Percentiles rank a stretch among this genome's conserved stretches.
Conservation (phyloP, 345 rosid genomes). For the Carallia brachiata region DNA sequence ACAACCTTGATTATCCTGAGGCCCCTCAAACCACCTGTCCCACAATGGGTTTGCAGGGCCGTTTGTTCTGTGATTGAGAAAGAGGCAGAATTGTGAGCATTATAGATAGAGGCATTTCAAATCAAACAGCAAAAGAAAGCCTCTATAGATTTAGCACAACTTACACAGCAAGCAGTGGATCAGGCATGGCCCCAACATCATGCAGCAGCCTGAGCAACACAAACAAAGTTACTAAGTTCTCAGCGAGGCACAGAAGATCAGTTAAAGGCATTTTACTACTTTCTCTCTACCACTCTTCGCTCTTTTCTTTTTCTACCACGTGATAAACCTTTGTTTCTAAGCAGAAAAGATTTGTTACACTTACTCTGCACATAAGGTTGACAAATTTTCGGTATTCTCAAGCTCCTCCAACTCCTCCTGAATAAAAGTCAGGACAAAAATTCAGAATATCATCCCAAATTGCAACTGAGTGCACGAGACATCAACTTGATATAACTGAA, state of each 20-base stretch:
- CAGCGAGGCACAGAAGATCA: neutral
- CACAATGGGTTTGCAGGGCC: conserved; percentile 56
- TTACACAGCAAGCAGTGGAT: conserved; percentile 67
- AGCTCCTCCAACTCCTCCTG: conserved; percentile 67
- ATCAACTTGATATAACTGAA: too few species aligned
- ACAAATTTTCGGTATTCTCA: conserved; percentile 39
- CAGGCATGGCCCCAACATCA: conserved; percentile 40
- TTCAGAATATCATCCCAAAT: neutral
- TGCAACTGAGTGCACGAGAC: neutral
- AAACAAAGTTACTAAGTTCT: too few species aligned
- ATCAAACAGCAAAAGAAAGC: neutral
- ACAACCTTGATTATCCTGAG: conserved; percentile 59
- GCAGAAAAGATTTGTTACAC: conserved; percentile 19
- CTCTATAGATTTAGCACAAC: conserved; percentile 5
- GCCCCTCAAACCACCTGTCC: conserved; percentile 83
- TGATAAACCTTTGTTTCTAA: neutral
- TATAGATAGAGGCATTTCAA: conserved; percentile 2
- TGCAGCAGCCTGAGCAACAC: conserved; percentile 39
- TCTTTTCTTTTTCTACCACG: too few species aligned
- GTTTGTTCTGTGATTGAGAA: conserved; percentile 47
- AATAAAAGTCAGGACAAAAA: conserved; percentile 14
- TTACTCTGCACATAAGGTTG: conserved; percentile 63
- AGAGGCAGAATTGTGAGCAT: conserved; percentile 6
- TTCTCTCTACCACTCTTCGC: too few species aligned
- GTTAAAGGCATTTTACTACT: conserved; percentile 10